These are phyloP conservation scores for Erythrobasidium hasegawianum DNA, from an alignment of 1,284 basidiomycete species.

Conservation along the genomic window DNA sequence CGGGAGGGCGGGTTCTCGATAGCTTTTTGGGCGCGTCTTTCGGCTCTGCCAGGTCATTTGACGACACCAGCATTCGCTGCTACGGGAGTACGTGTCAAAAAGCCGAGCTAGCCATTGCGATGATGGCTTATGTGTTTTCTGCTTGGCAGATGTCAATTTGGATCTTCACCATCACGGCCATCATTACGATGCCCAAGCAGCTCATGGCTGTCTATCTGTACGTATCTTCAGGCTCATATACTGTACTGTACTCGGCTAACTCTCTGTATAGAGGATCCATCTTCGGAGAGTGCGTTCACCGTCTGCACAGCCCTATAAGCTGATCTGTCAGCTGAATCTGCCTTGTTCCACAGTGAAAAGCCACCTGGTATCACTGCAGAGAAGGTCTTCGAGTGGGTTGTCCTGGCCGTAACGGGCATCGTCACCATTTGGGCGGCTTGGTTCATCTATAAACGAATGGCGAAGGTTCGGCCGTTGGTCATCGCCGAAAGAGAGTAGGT, in stretches of 20 bases:
- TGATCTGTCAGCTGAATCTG: constrained; percentile 25
- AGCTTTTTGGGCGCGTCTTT: constrained; percentile 66
- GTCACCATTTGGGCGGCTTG: constrained; percentile 75
- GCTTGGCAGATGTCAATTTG: constrained; percentile 74
- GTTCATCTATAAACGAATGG: constrained; percentile 75
- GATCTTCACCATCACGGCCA: constrained; percentile 65
- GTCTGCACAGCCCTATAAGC: constrained; percentile 3
- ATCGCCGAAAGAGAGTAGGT: constrained; percentile 58
- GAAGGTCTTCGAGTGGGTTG: constrained; percentile 47
- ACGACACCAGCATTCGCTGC: constrained; percentile 37
- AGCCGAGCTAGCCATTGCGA: no score
- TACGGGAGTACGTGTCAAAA: not conserved
- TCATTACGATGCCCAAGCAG: constrained; percentile 70
- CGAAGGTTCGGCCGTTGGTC: constrained; percentile 65
- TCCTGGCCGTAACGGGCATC: constrained; percentile 49
- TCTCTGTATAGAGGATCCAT: constrained; percentile 44
- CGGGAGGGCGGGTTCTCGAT: constrained; percentile 74
- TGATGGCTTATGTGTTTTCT: no score
- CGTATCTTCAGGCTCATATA: constrained; percentile 46
- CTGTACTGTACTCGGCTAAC: constrained; percentile 63
- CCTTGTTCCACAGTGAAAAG: constrained; percentile 5
- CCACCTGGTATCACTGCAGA: constrained; percentile 38
- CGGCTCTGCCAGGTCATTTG: constrained; percentile 67
- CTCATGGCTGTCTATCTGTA: constrained; percentile 45
- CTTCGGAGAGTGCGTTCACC: constrained; percentile 42